phyloP scores from a whole-genome alignment of 2,329 filamentous ascomycete species.

The Fusarium sp. region DNA sequence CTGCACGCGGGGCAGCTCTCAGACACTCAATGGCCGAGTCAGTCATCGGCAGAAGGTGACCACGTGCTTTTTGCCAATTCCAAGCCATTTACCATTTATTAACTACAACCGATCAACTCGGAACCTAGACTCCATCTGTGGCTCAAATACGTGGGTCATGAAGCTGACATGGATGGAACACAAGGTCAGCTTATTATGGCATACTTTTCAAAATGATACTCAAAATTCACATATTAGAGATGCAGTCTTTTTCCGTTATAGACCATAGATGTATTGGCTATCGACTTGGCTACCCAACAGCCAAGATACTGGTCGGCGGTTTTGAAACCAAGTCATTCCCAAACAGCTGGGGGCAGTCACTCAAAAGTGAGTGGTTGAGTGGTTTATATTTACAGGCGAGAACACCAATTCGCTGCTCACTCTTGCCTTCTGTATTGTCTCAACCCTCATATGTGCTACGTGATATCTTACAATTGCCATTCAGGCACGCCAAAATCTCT shows the following conservation, averaged over 20 bases:
- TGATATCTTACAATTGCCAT: slow-evolving; percentile 52
- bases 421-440: slow-evolving; percentile 2
- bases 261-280: neutral
- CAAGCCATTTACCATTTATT: neutral
- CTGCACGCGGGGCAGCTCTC: slow-evolving; percentile 10
- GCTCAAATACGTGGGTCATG: neutral
- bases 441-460: slow-evolving; percentile 2
- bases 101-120: neutral
- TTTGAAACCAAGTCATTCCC: neutral
- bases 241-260: neutral
- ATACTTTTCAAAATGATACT: neutral
- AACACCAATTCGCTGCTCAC: slow-evolving; percentile 9
- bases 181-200: neutral
- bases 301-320: neutral
- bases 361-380: slow-evolving; percentile 3
- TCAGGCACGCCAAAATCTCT: slow-evolving; percentile 57
- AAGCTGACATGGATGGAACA: neutral
- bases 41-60: slow-evolving; percentile 18
- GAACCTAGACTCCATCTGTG: neutral
- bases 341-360: slow-evolving; percentile 2
- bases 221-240: neutral
- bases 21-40: slow-evolving; percentile 25
- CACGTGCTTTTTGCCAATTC: slow-evolving; percentile 30
- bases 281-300: neutral
- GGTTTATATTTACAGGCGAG: slow-evolving; percentile 24